Evolutionary conservation across 371 early-diverging fungal genomes (phyloP), one percentile per base, ranked within the genome.

Genomic region (Parasitella parasitica): DNA sequence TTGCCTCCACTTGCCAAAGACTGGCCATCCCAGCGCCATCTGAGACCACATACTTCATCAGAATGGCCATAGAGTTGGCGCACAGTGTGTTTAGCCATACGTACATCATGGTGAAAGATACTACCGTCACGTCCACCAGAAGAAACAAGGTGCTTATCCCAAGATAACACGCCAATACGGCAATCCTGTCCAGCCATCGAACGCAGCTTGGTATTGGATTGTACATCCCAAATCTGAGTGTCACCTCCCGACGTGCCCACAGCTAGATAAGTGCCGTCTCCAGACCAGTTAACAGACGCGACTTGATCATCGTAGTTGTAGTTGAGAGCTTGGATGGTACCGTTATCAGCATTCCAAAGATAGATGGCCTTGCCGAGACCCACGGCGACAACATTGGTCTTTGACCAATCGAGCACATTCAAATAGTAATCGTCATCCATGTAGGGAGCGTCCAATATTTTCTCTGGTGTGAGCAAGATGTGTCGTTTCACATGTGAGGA

Each of bases 1-100:
- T 99, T 99, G 3, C 97, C 96, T 11, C 99, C 99, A 73, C 93
- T 93, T 2, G 99, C 99, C 15, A 99, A 81, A 46, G 89, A 77
- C 8, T 69, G 74, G 4, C 96, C 95, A 73, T 96, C 97, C 3
- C 80, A 63, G 32, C 93, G 82, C 99, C 99, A 99, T 53, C 86
- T 83, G 26, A 99, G 79, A 13, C 99, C 99, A 75, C 99, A 99
- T 5, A 97, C 95, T 64, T 96, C 96, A 26, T 80, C 82, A 22
- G 81, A 77, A 74, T 97, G 97, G 1, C 80, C 86, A 11, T 71
- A 30, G 7, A 95, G 73, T 67, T 87, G 87, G 1, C 83, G 81
- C 0, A 85, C 77, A 52, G 90, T 87, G 69, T 94, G 92, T 37
- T 89, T 77, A 0, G 89, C 87, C 1, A 90, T 67, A 30, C 99